A percentile compares a stretch with the other conserved stretches of the same genome.
Evolutionary conservation across 2,329 filamentous ascomycete genomes (phyloP).

Genomic region (Penicillium decumbens): DNA sequence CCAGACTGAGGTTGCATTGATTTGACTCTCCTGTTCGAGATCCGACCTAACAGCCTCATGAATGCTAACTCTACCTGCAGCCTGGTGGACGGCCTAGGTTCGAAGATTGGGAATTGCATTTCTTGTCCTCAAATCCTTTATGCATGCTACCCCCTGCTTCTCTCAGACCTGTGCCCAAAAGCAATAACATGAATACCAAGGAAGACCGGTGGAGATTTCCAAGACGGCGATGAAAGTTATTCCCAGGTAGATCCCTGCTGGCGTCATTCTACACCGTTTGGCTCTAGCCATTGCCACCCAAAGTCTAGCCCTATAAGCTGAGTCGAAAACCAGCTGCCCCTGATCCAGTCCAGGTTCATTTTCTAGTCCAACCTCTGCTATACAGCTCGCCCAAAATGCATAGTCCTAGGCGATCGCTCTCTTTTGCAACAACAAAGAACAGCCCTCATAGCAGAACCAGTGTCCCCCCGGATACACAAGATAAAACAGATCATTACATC

Average conservation of each 20-base stretch:
- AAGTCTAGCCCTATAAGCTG: constrained; percentile 2
- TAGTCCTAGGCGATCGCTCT: neutral
- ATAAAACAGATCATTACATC: neutral
- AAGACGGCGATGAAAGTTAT: constrained; percentile 2
- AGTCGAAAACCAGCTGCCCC: neutral
- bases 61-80: neutral
- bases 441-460: neutral
- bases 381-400: constrained; percentile 1
- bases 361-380: neutral
- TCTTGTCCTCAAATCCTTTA: neutral
- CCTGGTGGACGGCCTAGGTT: neutral
- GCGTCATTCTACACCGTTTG: neutral
- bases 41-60: neutral
- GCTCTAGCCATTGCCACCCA: neutral
- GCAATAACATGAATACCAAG: constrained; percentile 7
- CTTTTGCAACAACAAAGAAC: constrained; percentile 4
- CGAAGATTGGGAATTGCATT: neutral
- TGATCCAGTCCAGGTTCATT: neutral
- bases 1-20: neutral
- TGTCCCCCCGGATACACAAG: neutral
- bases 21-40: neutral
- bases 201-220: constrained; percentile 3
- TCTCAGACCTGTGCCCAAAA: neutral
- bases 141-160: neutral
- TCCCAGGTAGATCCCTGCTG: constrained; percentile 5